A percentile compares a stretch with the other conserved stretches of the same genome.
These are phyloP conservation scores for Quercus aquifolioides DNA, from an alignment of 306 rosid species.

Conservation along the genomic window DNA sequence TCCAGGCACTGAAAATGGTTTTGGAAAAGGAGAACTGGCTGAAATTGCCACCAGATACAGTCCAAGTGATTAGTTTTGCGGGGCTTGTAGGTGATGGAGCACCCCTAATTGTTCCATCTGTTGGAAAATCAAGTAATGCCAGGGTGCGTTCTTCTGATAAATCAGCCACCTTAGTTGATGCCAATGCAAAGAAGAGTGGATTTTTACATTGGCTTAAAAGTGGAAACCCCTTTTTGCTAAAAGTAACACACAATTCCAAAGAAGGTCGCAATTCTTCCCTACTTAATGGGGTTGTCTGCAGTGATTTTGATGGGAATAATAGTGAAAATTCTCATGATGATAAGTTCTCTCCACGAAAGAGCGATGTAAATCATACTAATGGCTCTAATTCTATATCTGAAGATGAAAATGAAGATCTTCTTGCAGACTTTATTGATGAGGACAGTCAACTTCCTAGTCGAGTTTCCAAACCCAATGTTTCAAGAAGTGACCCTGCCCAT, in stretches of 20 bases:
- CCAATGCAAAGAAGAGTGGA: slow-evolving; percentile 53
- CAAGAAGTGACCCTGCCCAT: slow-evolving; percentile 41
- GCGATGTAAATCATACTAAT: slow-evolving; percentile 42
- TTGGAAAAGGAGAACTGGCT: slow-evolving; percentile 90
- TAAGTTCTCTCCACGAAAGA: slow-evolving; percentile 51
- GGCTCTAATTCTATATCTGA: slow-evolving; percentile 63
- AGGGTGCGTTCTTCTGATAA: slow-evolving; percentile 45
- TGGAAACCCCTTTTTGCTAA: slow-evolving; percentile 84
- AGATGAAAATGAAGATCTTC: slow-evolving; percentile 96
- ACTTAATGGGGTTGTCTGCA: slow-evolving; percentile 46
- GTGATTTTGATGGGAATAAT: slow-evolving; percentile 59
- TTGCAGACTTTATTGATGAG: slow-evolving; percentile 98
- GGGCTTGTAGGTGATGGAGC: slow-evolving; percentile 98
- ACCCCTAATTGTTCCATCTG: slow-evolving; percentile 66
- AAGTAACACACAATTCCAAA: slow-evolving; percentile 41
- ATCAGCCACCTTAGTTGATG: slow-evolving; percentile 41
- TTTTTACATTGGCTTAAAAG: slow-evolving; percentile 69
- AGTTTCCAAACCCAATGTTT: slow-evolving; percentile 50
- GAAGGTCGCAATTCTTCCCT: slow-evolving; percentile 49
- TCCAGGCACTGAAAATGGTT: slow-evolving; percentile 95
- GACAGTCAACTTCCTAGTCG: slow-evolving; percentile 99
- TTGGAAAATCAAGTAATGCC: slow-evolving; percentile 38
- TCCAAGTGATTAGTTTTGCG: slow-evolving; percentile 85
- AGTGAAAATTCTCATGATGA: slow-evolving; percentile 41
- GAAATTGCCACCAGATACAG: slow-evolving; percentile 71